A percentile compares a stretch with the other conserved stretches of the same genome.
phyloP scores from a whole-genome alignment of 495 filamentous ascomycete genomes.

The Penicillium lividum region DNA sequence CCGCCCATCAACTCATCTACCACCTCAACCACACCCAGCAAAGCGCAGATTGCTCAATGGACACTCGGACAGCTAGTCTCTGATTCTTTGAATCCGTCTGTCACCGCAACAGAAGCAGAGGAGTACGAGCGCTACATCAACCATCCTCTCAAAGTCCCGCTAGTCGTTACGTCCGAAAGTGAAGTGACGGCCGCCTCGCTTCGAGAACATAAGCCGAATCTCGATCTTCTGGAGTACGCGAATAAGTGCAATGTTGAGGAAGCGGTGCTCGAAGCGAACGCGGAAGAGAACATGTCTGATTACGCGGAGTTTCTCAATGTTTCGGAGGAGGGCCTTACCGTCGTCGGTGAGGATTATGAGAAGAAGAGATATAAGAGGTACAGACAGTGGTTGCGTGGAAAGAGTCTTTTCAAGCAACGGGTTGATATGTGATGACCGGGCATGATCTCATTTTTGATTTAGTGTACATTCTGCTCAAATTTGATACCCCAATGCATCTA shows the following conservation, averaged over 20 bases:
- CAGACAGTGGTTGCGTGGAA: conserved; percentile 87
- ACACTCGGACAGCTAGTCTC: conserved; percentile 82
- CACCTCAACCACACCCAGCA: conserved; percentile 41
- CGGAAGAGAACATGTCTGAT: conserved; percentile 69
- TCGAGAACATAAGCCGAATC: conserved; percentile 46
- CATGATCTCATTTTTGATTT: conserved; percentile 11
- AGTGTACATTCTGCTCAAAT: conserved; percentile 14
- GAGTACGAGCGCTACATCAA: conserved; percentile 91
- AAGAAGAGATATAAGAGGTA: conserved; percentile 98
- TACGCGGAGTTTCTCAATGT: conserved; percentile 76
- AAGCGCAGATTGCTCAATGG: conserved; percentile 75
- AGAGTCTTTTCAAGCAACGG: conserved; percentile 91
- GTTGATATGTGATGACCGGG: conserved; percentile 53
- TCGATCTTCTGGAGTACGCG: conserved; percentile 76
- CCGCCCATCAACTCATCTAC: conserved; percentile 28
- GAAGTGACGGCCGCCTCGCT: conserved; percentile 47
- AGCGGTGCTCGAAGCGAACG: conserved; percentile 33
- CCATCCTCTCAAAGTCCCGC: conserved; percentile 84
- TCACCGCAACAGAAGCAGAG: conserved; percentile 69
- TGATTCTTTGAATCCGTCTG: conserved; percentile 76
- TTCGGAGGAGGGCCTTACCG: conserved; percentile 81
- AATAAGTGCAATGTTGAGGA: conserved; percentile 50
- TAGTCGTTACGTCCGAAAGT: conserved; percentile 76
- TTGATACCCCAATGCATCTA: conserved; percentile 22
- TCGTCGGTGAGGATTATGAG: conserved; percentile 74